Base-by-base conservation (phyloP, 2,329 filamentous ascomycete species). In the Sphaerulina musiva region DNA sequence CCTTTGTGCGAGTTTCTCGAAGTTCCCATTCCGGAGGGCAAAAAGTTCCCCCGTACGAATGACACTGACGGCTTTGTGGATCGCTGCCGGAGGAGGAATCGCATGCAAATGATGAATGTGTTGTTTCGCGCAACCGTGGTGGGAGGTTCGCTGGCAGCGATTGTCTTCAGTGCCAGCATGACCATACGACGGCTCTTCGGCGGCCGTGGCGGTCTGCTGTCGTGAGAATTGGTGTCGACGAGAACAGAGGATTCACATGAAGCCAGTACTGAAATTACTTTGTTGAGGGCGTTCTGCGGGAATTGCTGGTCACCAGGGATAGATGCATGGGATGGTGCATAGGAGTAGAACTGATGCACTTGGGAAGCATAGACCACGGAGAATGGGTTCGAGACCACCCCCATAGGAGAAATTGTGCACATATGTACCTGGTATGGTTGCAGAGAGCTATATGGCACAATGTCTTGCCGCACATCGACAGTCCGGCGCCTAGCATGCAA, bases 71-170 rank as follows among this genome's bases (percentile, higher is more conserved):
- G 77, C 56, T 80, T 80, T 66, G 78, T 80, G 60, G 75, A 76
- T 62, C 74, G 78, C 60, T 80, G 77, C 69, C 73, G 73, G 54
- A 73, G 69, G 46, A 71, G 78, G 44, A 80, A 80, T 68, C 72
- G 76, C 58, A 76, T 75, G 63, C 78, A 80, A 66, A 79, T 80
- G 76, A 72, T 77, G 69, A 80, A 80, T 62, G 75, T 75, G 38
- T 70, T 76, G 47, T 71, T 80, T 64, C 74, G 78, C 57, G 76
- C 74, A 14, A 66, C 78, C 46, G 75, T 78, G 10, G 72, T 78
- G 51, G 75, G 76, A 20, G 73, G 76, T 31, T 71, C 74, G 14
- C 58, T 79, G 10, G 65, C 78, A 56, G 77, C 77, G 3, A 67
- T 69, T 31, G 59, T 67, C n/a, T 65, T 68, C 53, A 64, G 67